A percentile compares a stretch with the other conserved stretches of the same genome.
phyloP scores from a whole-genome alignment of 139 green algal genomes.

The Chlorella sp. region DNA sequence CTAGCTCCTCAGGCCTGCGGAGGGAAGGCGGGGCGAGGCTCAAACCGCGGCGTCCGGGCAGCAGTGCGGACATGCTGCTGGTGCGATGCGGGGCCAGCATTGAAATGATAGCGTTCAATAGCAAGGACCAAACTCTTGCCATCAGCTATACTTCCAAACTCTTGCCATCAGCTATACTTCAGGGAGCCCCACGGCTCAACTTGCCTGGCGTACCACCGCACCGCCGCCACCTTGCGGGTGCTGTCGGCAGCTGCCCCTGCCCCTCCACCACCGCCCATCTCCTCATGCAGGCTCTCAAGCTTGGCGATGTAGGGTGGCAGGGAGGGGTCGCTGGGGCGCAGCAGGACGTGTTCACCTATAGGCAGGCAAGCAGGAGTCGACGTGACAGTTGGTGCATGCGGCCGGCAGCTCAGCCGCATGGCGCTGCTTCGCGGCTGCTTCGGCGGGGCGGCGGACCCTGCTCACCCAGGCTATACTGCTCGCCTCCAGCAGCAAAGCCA shows the following conservation, averaged over 20 bases:
- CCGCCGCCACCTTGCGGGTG: background rate
- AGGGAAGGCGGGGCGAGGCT: too few relatives aligned
- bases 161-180: too few relatives aligned
- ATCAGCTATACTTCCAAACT: too few relatives aligned
- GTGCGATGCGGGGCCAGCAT: too few relatives aligned
- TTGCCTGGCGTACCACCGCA: slow-evolving; percentile 36
- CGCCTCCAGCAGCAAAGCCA: background rate
- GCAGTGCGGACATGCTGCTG: too few relatives aligned
- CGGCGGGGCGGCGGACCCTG: too few relatives aligned
- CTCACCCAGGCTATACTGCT: slow-evolving; percentile 1
- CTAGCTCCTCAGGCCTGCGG: slow-evolving; percentile 35
- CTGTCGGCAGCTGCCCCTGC: background rate
- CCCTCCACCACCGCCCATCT: background rate
- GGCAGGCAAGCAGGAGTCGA: background rate
- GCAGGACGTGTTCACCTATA: slow-evolving; percentile 41
- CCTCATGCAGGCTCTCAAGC: slow-evolving; percentile 24
- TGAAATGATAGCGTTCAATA: too few relatives aligned
- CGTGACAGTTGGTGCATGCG: too few relatives aligned
- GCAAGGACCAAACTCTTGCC: too few relatives aligned
- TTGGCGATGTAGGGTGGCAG: slow-evolving; percentile 19
- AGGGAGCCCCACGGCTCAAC: background rate
- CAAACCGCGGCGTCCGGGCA: too few relatives aligned
- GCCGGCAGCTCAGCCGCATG: background rate
- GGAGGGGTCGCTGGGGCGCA: slow-evolving; percentile 20
- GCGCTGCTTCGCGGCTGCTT: too few relatives aligned